Conservation (phyloP, 805 yeast genomes). For the Barnettozyma californica region DNA sequence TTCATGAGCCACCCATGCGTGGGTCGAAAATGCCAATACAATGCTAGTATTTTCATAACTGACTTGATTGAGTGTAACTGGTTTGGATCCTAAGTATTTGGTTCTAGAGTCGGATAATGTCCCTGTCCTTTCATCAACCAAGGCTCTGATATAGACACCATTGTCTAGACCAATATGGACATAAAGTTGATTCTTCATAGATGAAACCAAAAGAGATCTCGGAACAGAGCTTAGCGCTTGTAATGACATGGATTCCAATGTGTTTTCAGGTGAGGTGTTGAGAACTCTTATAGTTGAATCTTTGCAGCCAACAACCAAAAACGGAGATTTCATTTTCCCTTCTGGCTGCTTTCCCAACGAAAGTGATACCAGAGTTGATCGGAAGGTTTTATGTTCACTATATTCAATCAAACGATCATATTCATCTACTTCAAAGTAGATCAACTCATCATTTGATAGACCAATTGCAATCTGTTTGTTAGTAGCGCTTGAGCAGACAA, state of each 20-base stretch:
- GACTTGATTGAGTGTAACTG: conserved; percentile 41
- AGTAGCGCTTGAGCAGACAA: conserved; percentile 58
- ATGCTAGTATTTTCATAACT: conserved; percentile 14
- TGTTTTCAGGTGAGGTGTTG: conserved; percentile 52
- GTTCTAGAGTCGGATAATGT: conserved; percentile 57
- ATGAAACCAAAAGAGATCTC: conserved; percentile 32
- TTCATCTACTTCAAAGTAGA: conserved; percentile 75
- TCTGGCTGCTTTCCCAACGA: conserved; percentile 43
- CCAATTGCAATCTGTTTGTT: conserved; percentile 65
- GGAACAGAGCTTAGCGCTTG: conserved; percentile 58
- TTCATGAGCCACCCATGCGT: conserved; percentile 31
- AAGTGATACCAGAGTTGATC: conserved; percentile 42
- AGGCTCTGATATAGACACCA: conserved; percentile 70
- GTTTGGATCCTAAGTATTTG: conserved; percentile 67
- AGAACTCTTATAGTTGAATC: conserved; percentile 67
- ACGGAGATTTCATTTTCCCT: conserved; percentile 45
- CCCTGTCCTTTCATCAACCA: conserved; percentile 55
- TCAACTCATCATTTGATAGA: conserved; percentile 65
- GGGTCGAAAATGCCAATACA: conserved; percentile 28
- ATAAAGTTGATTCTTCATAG: conserved; percentile 23
- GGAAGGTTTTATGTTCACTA: conserved; percentile 52
- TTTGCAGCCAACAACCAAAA: conserved; percentile 63
- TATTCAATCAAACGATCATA: conserved; percentile 64
- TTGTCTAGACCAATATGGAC: conserved; percentile 79
- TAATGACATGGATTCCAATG: conserved; percentile 55